Evolutionary conservation across 441 rosid genomes (phyloP).

Genomic region (Gossypium lobatum): DNA sequence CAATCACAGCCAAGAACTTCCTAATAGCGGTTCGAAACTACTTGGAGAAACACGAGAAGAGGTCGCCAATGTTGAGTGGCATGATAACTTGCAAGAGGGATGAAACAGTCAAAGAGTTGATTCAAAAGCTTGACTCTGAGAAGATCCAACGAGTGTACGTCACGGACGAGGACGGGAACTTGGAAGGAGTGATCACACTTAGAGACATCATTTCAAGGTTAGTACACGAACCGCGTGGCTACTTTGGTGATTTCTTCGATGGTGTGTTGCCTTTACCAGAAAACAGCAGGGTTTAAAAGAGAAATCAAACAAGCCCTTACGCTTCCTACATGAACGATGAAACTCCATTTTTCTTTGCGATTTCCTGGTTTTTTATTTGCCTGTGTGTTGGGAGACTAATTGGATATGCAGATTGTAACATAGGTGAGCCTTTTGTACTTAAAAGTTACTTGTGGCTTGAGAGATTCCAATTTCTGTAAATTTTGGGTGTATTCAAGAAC

Average conservation of each 20-base stretch:
- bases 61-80: slow-evolving; percentile 48
- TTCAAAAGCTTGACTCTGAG: slow-evolving; percentile 54
- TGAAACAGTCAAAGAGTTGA: slow-evolving; percentile 64
- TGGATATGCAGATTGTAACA: slow-evolving; percentile 20
- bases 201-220: slow-evolving; percentile 90
- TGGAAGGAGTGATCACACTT: slow-evolving; percentile 87
- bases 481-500: slow-evolving; percentile 17
- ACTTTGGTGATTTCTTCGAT: slow-evolving; percentile 96
- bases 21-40: slow-evolving; percentile 58
- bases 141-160: slow-evolving; percentile 77
- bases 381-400: slow-evolving; percentile 12
- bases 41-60: slow-evolving; percentile 47
- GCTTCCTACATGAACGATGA: neutral
- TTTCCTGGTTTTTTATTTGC: slow-evolving; percentile 5
- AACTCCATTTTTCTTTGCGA: slow-evolving; percentile 10
- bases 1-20: slow-evolving; percentile 85
- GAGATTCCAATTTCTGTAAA: slow-evolving; percentile 14
- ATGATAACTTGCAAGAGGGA: slow-evolving; percentile 69
- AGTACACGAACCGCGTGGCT: slow-evolving; percentile 88
- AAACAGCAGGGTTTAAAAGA: slow-evolving; percentile 60
- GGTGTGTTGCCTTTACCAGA: slow-evolving; percentile 80
- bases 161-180: slow-evolving; percentile 68
- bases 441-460: slow-evolving; percentile 4
- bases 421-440: slow-evolving; percentile 26
- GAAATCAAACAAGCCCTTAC: neutral